Conservation (phyloP, 2,329 filamentous ascomycete species). For the Xylariaceae sp. region DNA sequence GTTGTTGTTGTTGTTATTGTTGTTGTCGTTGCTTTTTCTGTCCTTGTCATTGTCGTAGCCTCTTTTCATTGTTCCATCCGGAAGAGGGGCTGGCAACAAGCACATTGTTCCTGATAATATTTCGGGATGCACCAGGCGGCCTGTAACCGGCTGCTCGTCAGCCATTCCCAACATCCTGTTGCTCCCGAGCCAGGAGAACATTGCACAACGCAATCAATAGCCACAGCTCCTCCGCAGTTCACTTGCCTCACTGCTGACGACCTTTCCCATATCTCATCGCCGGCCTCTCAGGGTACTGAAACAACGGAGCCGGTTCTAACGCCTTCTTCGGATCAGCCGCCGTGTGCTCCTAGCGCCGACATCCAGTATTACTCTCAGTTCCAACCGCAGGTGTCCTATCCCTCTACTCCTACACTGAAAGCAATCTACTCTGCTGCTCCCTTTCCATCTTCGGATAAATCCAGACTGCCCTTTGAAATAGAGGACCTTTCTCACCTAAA, state of each 20-base stretch:
- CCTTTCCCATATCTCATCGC: slow-evolving; percentile 18
- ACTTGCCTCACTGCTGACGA: slow-evolving; percentile 12
- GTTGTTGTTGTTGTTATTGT: background rate
- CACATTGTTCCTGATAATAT: background rate
- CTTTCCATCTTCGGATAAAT: slow-evolving; percentile 22
- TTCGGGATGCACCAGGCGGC: slow-evolving; percentile 22
- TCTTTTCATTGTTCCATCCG: slow-evolving; percentile 5
- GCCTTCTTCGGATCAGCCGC: slow-evolving; percentile 5
- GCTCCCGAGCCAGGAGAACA: slow-evolving; percentile 13
- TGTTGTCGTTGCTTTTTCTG: background rate
- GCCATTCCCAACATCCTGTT: slow-evolving; percentile 15
- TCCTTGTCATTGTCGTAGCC: background rate
- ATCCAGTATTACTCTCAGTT: slow-evolving; percentile 17
- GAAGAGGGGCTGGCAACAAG: background rate
- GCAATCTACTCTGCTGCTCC: slow-evolving; percentile 36
- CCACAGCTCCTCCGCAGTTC: slow-evolving; percentile 4
- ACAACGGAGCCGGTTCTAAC: slow-evolving; percentile 14
- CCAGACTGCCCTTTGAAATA: slow-evolving; percentile 33
- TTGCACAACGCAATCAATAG: slow-evolving; percentile 25
- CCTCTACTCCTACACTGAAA: slow-evolving; percentile 24
- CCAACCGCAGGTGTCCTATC: slow-evolving; percentile 1
- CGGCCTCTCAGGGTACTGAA: slow-evolving; percentile 17
- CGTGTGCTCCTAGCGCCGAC: slow-evolving; percentile 10
- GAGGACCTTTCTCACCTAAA: slow-evolving; percentile 35
- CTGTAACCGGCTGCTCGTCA: slow-evolving; percentile 25